A percentile compares a stretch with the other conserved stretches of the same genome.
These are phyloP conservation scores for Lecanosticta acicola DNA, from an alignment of 2,329 filamentous ascomycete species.

Conservation along the genomic window DNA sequence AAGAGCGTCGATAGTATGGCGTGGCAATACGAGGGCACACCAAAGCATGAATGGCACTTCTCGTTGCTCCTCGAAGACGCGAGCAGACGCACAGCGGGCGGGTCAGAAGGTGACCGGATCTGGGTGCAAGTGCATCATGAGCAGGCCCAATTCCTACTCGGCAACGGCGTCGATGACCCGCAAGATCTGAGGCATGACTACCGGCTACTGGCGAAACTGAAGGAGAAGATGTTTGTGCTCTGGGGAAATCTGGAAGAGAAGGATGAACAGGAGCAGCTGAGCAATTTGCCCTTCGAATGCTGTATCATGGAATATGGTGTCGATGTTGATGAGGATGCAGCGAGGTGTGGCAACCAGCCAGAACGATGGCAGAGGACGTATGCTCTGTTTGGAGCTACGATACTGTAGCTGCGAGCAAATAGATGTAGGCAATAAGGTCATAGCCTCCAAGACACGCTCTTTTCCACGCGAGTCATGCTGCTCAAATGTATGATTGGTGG, in stretches of 20 bases:
- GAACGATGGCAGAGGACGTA: conserved; percentile 31
- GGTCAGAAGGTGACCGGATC: conserved; percentile 33
- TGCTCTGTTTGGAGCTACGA: conserved; percentile 27
- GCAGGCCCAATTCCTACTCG: conserved; percentile 53
- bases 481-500: too few relatives aligned
- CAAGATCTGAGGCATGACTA: conserved; percentile 55
- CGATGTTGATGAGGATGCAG: conserved; percentile 26
- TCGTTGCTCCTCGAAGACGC: conserved; percentile 71
- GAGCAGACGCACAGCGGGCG: conserved; percentile 14
- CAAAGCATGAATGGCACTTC: conserved; percentile 77
- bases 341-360: conserved; percentile 3
- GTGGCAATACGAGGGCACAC: conserved; percentile 31
- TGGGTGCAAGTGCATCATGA: conserved; percentile 63
- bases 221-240: conserved; percentile 66
- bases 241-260: conserved; percentile 81
- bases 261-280: conserved; percentile 11
- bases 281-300: conserved; percentile 43
- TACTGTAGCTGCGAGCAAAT: conserved; percentile 10
- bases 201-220: conserved; percentile 48
- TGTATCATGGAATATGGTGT: conserved; percentile 42
- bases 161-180: conserved; percentile 48
- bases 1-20: conserved; percentile 22
- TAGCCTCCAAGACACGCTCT: too few relatives aligned
- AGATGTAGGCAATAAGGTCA: not conserved
- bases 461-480: too few relatives aligned